Base-by-base conservation (phyloP, 2,329 filamentous ascomycete species). In the Diaporthe citri region DNA sequence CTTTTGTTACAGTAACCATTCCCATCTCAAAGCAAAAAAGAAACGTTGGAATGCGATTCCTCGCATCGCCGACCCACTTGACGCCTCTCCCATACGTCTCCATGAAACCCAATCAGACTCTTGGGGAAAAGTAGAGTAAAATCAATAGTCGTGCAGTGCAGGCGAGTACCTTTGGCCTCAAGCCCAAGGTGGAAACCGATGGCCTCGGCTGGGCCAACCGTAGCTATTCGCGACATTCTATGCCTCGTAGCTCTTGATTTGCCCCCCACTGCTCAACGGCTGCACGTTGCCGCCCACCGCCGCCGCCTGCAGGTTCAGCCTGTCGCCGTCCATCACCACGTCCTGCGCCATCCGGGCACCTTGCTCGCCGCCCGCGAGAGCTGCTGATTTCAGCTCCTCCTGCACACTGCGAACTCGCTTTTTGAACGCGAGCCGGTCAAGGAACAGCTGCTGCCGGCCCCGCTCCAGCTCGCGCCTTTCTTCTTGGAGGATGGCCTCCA, bases 381-480 rank as follows among this genome's bases (percentile, higher is more conserved):
- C 85, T 1, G 88, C 90, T n/a, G 85, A 85, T 82, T 88, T 89
- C n/a, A 97, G 87, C 0, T 89, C 89, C 60, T 95, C 93, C 84
- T 98, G 95, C 0, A 95, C 93, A 77, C 96, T 94, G 72, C 92
- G 91, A 36, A 98, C 94, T 71, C 96, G 91, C 84, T 94, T 93
- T 87, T 97, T 95, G 87, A 98, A 98, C 2, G 94, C 91, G 69
- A 99, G 88, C 34, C 97, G 92, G 83, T 99, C 97, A 51, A 98
- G 87, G 88, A 98, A 98, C 25, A 99, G 90, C 83, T 98, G 94
- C 83, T 98, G 96, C 41, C 96, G 92, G 55, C 94, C 95, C 74
- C 96, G 92, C 84, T 99, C 97, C 31, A 99, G 89, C 84, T 99
- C 97, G 76, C 96, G 91, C 75, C 96, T 93, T 86, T 99, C 97